These are phyloP conservation scores for Rhododendron kiyosumense DNA, from an alignment of 148 eudicot species.

Conservation along the genomic window DNA sequence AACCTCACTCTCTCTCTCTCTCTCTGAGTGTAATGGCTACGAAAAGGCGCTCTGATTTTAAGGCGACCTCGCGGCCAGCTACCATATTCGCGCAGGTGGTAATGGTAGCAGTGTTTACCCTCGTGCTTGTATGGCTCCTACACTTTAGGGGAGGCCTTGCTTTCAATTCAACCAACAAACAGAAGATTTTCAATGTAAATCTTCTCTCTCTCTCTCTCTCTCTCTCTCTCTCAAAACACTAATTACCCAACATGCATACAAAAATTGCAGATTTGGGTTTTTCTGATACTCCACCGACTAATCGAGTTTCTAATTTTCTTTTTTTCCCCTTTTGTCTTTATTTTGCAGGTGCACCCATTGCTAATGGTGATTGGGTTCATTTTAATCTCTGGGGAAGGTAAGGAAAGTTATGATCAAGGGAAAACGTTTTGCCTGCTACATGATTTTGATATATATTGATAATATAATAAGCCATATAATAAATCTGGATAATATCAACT, in stretches of 20 bases:
- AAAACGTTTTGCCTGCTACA: background rate
- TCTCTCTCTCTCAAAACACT: background rate
- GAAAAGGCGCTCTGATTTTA: slow-evolving; percentile 17
- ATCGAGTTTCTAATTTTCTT: background rate
- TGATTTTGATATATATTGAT: background rate
- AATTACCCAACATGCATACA: background rate
- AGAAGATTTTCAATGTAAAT: slow-evolving; percentile 53
- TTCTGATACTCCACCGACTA: background rate
- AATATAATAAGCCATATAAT: background rate
- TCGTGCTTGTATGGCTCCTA: slow-evolving; percentile 56
- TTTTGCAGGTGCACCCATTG: slow-evolving; percentile 50
- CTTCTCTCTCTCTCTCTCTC: background rate
- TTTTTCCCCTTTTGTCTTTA: background rate
- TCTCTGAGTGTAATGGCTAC: background rate
- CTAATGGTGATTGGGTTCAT: slow-evolving; percentile 44
- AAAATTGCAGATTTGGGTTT: background rate
- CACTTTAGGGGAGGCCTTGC: slow-evolving; percentile 56
- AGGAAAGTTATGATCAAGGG: background rate
- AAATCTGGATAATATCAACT: background rate
- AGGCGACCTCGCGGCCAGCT: slow-evolving; percentile 21
- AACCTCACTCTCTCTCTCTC: background rate
- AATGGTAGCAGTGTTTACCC: slow-evolving; percentile 26
- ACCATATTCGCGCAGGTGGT: slow-evolving; percentile 46
- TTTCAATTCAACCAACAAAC: slow-evolving; percentile 34
- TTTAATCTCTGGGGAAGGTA: slow-evolving; percentile 46